Conservation (phyloP, 2,329 filamentous ascomycete species). For the Acarospora socialis region DNA sequence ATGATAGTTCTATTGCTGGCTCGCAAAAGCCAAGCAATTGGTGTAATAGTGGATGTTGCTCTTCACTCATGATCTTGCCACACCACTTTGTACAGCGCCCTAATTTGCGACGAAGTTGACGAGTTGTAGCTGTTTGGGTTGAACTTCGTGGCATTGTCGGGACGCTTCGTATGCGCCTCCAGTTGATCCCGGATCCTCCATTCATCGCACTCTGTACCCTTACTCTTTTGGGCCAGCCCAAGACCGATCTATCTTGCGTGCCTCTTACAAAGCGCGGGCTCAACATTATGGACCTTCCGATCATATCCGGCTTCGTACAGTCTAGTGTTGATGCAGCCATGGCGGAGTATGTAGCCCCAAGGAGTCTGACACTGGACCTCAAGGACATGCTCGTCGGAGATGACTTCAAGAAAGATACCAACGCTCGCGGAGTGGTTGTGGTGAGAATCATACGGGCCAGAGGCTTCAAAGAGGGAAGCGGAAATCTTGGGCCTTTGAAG, state of each 20-base stretch:
- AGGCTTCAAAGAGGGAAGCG: constrained; percentile 59
- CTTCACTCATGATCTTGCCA: too few species aligned
- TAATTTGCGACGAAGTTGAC: too few species aligned
- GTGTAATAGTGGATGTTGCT: too few species aligned
- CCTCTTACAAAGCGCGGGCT: constrained; percentile 54
- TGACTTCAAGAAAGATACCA: constrained; percentile 65
- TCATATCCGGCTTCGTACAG: constrained; percentile 63
- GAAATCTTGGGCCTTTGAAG: constrained; percentile 44
- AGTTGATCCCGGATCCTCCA: constrained; percentile 61
- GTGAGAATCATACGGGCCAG: constrained; percentile 52
- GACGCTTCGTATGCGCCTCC: constrained; percentile 52
- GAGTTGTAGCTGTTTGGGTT: constrained; percentile 54
- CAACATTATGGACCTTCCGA: constrained; percentile 61
- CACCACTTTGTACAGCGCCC: too few species aligned
- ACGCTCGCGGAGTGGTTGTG: constrained; percentile 48
- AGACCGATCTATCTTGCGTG: constrained; percentile 55
- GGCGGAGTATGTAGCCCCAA: constrained; percentile 62
- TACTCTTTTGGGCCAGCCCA: constrained; percentile 61
- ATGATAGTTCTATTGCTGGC: too few species aligned
- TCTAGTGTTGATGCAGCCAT: constrained; percentile 59
- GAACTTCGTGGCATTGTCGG: constrained; percentile 60
- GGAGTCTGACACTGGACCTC: constrained; percentile 57
- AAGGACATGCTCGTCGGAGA: constrained; percentile 67
- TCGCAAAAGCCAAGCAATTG: too few species aligned
- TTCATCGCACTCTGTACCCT: constrained; percentile 64